Percentiles rank a stretch among this genome's conserved stretches.
phyloP scores from a whole-genome alignment of 2,329 filamentous ascomycete genomes.

The Trematosphaeria pertusa region DNA sequence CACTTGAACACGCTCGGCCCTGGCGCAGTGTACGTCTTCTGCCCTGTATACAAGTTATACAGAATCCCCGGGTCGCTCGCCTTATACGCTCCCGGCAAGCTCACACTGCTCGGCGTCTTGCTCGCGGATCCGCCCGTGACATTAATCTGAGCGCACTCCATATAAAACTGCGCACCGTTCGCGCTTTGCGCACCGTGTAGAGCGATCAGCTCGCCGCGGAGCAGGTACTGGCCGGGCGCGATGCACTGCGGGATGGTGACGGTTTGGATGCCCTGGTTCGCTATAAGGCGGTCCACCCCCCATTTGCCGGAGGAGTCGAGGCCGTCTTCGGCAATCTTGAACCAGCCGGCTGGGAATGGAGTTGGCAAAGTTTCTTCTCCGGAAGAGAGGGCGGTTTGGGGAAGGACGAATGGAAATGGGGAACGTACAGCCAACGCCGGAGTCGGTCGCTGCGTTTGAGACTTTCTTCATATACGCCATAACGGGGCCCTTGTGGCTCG shows the following conservation, averaged over 20 bases:
- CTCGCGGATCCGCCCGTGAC: slow-evolving; percentile 32
- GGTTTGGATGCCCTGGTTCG: slow-evolving; percentile 53
- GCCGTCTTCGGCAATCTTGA: slow-evolving; percentile 48
- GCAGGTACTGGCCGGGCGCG: slow-evolving; percentile 49
- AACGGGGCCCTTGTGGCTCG: slow-evolving; percentile 63
- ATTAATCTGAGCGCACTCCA: slow-evolving; percentile 47
- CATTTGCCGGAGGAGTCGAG: slow-evolving; percentile 42
- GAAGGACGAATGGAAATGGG: slow-evolving; percentile 7
- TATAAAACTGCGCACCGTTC: slow-evolving; percentile 53
- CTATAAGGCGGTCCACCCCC: slow-evolving; percentile 44
- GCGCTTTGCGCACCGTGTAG: slow-evolving; percentile 44
- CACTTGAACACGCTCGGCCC: slow-evolving; percentile 60
- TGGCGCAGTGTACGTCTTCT: slow-evolving; percentile 55
- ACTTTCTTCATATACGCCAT: slow-evolving; percentile 67
- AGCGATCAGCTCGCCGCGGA: slow-evolving; percentile 54
- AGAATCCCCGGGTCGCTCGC: slow-evolving; percentile 39
- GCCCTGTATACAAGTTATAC: slow-evolving; percentile 37
- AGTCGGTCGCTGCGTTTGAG: slow-evolving; percentile 50
- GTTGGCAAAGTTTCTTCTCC: background rate
- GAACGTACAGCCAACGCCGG: slow-evolving; percentile 33
- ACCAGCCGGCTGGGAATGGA: slow-evolving; percentile 26
- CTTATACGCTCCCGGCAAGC: slow-evolving; percentile 43
- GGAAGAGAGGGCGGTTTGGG: background rate
- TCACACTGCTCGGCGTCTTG: slow-evolving; percentile 37
- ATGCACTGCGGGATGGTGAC: slow-evolving; percentile 46